Percentiles rank a stretch among this genome's conserved stretches.
These are phyloP conservation scores for Aquanectria penicillioides DNA, from an alignment of 2,329 filamentous ascomycete genomes.

Conservation along the genomic window DNA sequence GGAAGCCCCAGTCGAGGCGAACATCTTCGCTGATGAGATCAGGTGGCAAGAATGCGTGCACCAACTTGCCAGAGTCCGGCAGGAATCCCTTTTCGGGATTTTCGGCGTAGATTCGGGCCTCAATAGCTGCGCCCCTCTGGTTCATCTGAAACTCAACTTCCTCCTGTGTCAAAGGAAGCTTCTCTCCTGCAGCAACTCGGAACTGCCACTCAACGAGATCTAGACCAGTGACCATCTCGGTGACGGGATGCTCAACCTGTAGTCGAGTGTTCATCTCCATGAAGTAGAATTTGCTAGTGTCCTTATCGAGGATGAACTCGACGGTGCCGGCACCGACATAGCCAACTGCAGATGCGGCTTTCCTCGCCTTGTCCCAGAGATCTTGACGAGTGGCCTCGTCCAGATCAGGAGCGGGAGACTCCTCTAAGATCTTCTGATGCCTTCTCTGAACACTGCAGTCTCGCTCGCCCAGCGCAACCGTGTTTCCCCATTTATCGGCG, in stretches of 20 bases:
- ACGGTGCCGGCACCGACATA: conserved; percentile 92
- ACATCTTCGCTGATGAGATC: conserved; percentile 71
- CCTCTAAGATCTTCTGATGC: conserved; percentile 92
- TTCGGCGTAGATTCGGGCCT: conserved; percentile 96
- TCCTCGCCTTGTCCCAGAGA: conserved; percentile 73
- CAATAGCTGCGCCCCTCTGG: conserved; percentile 85
- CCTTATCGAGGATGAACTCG: conserved; percentile 89
- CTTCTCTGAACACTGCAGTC: conserved; percentile 89
- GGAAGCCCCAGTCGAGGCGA: conserved; percentile 92
- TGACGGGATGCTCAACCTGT: conserved; percentile 97
- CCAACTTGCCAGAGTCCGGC: conserved; percentile 88
- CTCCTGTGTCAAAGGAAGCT: conserved; percentile 64
- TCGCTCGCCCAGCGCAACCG: conserved; percentile 85
- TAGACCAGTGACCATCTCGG: conserved; percentile 73
- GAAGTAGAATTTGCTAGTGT: conserved; percentile 82
- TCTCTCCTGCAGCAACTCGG: conserved; percentile 71
- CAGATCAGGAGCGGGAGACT: conserved; percentile 81
- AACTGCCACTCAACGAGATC: conserved; percentile 97
- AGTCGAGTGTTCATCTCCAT: conserved; percentile 88
- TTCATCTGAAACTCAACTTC: conserved; percentile 80
- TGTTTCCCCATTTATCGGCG: conserved; percentile 81
- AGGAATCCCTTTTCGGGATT: conserved; percentile 93
- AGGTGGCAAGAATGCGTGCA: conserved; percentile 81
- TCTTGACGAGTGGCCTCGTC: conserved; percentile 67
- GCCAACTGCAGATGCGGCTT: conserved; percentile 77